These are phyloP conservation scores for Alternaria atra DNA, from an alignment of 2,329 filamentous ascomycete genomes.

Conservation along the genomic window DNA sequence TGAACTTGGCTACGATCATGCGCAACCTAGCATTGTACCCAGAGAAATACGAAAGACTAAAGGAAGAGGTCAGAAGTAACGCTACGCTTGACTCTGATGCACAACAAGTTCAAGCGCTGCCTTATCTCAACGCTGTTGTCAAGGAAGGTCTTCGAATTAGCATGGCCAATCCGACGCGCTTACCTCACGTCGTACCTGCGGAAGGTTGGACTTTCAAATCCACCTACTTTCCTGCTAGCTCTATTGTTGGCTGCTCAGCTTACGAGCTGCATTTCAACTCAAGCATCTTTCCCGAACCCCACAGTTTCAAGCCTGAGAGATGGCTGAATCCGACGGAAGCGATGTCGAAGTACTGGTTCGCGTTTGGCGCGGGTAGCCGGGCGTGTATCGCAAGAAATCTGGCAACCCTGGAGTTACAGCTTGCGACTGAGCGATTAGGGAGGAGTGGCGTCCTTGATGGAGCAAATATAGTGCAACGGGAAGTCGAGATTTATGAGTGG, in stretches of 20 bases:
- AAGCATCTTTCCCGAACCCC: slow-evolving; percentile 26
- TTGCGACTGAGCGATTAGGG: slow-evolving; percentile 53
- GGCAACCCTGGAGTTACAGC: slow-evolving; percentile 39
- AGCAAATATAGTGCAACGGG: slow-evolving; percentile 51
- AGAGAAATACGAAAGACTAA: slow-evolving; percentile 29
- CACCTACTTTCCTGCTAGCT: slow-evolving; percentile 33
- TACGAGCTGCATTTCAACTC: slow-evolving; percentile 41
- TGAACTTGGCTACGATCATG: slow-evolving; percentile 40
- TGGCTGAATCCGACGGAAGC: slow-evolving; percentile 45
- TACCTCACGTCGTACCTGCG: slow-evolving; percentile 40
- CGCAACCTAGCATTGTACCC: slow-evolving; percentile 30
- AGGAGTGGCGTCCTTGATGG: slow-evolving; percentile 57
- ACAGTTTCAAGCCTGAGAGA: slow-evolving; percentile 34
- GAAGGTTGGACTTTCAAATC: slow-evolving; percentile 40
- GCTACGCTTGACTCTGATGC: slow-evolving; percentile 14
- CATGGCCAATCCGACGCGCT: slow-evolving; percentile 49
- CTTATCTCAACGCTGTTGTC: slow-evolving; percentile 58
- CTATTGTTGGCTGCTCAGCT: slow-evolving; percentile 40
- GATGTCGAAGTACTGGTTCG: slow-evolving; percentile 47
- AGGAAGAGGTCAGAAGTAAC: slow-evolving; percentile 31
- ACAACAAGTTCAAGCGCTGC: slow-evolving; percentile 42
- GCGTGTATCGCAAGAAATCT: slow-evolving; percentile 45
- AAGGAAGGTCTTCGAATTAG: slow-evolving; percentile 58
- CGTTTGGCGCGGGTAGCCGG: slow-evolving; percentile 44
- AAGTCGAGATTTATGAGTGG: slow-evolving; percentile 64